These are phyloP conservation scores for Wallacemonas sp. DNA, from an alignment of 208 protist species.

Conservation along the genomic window DNA sequence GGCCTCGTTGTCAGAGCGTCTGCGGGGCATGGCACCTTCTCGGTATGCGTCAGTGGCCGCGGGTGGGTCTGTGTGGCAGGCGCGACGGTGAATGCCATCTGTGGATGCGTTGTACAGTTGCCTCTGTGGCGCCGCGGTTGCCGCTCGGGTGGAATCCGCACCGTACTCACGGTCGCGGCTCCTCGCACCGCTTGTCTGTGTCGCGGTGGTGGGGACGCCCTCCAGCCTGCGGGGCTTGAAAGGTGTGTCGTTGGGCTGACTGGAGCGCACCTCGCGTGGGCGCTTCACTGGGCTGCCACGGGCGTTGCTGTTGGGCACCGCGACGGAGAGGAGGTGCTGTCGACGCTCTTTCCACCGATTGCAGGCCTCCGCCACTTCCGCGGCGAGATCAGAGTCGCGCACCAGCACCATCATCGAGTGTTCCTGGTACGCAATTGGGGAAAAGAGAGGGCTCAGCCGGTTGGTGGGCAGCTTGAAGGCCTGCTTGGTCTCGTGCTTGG, in stretches of 20 bases:
- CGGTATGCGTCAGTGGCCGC: neutral
- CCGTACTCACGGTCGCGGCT: too few relatives aligned
- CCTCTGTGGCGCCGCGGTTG: too few relatives aligned
- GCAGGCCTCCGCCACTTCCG: slow-evolving; percentile 24
- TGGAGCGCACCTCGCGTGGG: slow-evolving; percentile 4
- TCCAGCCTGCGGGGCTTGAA: slow-evolving; percentile 12
- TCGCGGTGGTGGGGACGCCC: neutral
- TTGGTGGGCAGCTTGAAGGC: slow-evolving; percentile 51
- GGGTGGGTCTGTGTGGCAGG: neutral
- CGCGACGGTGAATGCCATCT: too few relatives aligned
- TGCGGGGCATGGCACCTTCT: too few relatives aligned
- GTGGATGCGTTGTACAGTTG: too few relatives aligned
- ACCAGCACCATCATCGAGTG: slow-evolving; percentile 81
- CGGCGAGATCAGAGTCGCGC: slow-evolving; percentile 26
- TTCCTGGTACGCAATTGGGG: slow-evolving; percentile 67
- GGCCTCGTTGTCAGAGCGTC: too few relatives aligned
- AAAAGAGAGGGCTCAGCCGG: slow-evolving; percentile 67
- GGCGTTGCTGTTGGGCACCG: slow-evolving; percentile 42
- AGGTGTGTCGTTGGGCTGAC: slow-evolving; percentile 11
- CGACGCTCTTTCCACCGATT: slow-evolving; percentile 26
- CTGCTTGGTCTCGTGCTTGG: slow-evolving; percentile 38
- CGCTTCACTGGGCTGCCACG: slow-evolving; percentile 3
- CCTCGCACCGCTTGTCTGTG: neutral
- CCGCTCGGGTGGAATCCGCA: too few relatives aligned
- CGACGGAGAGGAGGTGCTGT: slow-evolving; percentile 25